Percentiles rank a stretch among this genome's conserved stretches.
phyloP scores from a whole-genome alignment of 495 filamentous ascomycete species.

The Rhypophila decipiens region DNA sequence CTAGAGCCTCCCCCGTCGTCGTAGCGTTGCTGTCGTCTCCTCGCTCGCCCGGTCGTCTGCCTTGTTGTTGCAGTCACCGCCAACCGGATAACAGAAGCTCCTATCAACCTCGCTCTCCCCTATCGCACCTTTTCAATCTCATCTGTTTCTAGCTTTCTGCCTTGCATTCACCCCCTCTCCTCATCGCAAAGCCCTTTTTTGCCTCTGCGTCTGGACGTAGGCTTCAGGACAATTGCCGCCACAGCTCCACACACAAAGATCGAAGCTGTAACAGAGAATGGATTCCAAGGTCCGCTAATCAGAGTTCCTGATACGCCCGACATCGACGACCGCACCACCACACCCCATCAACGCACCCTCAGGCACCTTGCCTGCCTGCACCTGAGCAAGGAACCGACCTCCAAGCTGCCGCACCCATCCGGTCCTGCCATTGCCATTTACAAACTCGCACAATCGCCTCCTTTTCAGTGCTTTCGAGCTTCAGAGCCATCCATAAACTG shows the following conservation, averaged over 20 bases:
- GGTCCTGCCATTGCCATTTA: too few relatives aligned
- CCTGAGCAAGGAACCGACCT: too few relatives aligned
- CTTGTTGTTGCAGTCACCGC: conserved; percentile 23
- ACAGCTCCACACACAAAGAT: background rate
- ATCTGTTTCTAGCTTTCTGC: background rate
- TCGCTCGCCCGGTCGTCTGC: conserved; percentile 14
- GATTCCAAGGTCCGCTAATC: conserved; percentile 21
- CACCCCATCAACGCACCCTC: background rate
- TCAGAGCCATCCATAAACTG: too few relatives aligned
- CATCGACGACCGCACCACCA: background rate
- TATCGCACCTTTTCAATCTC: background rate
- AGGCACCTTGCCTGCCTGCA: too few relatives aligned
- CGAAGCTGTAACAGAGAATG: conserved; percentile 6
- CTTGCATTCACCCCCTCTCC: too few relatives aligned
- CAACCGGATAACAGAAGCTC: conserved; percentile 11
- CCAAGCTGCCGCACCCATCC: too few relatives aligned
- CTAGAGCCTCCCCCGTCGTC: background rate
- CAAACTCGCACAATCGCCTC: too few relatives aligned
- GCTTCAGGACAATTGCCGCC: background rate
- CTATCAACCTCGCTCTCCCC: background rate
- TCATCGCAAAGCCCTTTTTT: background rate
- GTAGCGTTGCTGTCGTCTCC: background rate
- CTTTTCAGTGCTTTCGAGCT: too few relatives aligned
- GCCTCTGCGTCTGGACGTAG: background rate
- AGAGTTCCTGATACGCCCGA: background rate